Conservation (phyloP, 495 filamentous ascomycete species). For the Amorphotheca resinae region DNA sequence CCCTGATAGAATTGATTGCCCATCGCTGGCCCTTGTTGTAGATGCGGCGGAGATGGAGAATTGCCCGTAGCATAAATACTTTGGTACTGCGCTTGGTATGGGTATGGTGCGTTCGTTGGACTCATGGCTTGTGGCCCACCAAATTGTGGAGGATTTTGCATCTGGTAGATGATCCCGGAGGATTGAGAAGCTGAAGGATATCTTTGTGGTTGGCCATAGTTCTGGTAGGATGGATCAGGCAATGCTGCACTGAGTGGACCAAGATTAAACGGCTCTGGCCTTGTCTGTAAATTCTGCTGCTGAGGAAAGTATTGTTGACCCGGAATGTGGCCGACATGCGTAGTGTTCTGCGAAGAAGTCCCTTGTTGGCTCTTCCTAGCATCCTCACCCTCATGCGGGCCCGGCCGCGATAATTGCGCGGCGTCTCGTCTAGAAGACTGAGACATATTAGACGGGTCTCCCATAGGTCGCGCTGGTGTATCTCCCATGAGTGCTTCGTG, state of each 20-base stretch:
- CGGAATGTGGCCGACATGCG: constrained; percentile 2
- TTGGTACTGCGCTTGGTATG: constrained; percentile 11
- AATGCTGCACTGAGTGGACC: constrained; percentile 9
- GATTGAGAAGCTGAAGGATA: constrained; percentile 28
- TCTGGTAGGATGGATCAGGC: constrained; percentile 14
- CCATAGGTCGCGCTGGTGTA: constrained; percentile 2
- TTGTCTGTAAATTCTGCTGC: constrained; percentile 1
- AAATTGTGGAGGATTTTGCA: constrained; percentile 36
- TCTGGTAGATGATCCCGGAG: constrained; percentile 29
- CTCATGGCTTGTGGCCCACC: constrained; percentile 24
- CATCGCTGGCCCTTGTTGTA: not conserved
- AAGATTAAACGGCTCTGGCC: constrained; percentile 16
- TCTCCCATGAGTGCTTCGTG: constrained; percentile 13
- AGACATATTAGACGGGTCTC: not conserved
- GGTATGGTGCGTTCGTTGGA: constrained; percentile 29
- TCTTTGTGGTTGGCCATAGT: constrained; percentile 23
- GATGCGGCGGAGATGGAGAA: not conserved
- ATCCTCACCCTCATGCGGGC: not conserved
- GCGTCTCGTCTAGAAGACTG: not conserved
- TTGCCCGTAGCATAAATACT: constrained; percentile 14
- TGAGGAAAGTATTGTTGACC: constrained; percentile 3
- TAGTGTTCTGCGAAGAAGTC: not conserved
- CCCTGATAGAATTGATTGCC: constrained; percentile 14
- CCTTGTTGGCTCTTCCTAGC: constrained; percentile 2
- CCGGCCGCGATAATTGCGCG: no score